phyloP scores from a whole-genome alignment of 139 green algal species.

The Haematococcus lacustris region DNA sequence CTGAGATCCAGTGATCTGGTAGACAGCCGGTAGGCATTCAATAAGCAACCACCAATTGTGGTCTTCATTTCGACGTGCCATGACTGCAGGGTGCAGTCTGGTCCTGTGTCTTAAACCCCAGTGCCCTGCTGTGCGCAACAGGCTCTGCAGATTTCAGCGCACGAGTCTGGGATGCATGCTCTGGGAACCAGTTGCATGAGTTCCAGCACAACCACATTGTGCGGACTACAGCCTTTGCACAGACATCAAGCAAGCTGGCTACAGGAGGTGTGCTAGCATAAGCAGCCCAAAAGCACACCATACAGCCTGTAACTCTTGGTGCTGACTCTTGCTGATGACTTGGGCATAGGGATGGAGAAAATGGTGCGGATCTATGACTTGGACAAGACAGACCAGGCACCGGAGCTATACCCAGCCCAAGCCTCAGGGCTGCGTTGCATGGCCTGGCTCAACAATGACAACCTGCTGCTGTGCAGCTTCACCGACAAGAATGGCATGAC shows the following conservation, averaged over 20 bases:
- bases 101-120: constrained; percentile 79
- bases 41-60: not conserved
- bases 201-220: constrained; percentile 95
- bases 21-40: not conserved
- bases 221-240: constrained; percentile 71
- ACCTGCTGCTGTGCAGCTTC: constrained; percentile 56
- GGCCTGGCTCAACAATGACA: constrained; percentile 67
- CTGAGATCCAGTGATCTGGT: not conserved
- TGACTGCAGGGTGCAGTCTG: constrained; percentile 83
- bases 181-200: constrained; percentile 75
- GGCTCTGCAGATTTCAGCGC: constrained; percentile 92
- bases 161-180: constrained; percentile 90
- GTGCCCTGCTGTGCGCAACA: constrained; percentile 81
- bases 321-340: not conserved
- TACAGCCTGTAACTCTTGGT: too few relatives aligned
- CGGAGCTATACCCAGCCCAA: constrained; percentile 23
- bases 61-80: not conserved
- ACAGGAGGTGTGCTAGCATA: constrained; percentile 49
- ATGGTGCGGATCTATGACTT: constrained; percentile 88
- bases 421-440: constrained; percentile 50
- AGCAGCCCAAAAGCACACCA: too few relatives aligned
- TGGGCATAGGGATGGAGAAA: constrained; percentile 71
- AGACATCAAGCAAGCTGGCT: constrained; percentile 37
- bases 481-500: constrained; percentile 44
- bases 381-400: constrained; percentile 49